A percentile compares a stretch with the other conserved stretches of the same genome.
Conservation (phyloP, 176 grass and related monocot species). For the Saccharum officinarum region DNA sequence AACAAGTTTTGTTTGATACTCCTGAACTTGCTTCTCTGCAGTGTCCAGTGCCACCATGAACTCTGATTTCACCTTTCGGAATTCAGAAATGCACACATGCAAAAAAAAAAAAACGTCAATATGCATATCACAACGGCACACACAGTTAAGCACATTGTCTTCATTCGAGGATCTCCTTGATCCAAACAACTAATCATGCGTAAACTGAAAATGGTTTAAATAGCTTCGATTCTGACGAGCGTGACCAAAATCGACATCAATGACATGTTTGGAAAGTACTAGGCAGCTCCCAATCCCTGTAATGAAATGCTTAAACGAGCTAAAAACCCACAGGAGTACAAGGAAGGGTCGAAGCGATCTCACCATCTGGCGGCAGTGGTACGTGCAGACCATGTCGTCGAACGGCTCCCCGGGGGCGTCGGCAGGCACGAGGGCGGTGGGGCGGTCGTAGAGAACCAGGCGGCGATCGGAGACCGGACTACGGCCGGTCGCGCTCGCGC, state of each 20-base stretch:
- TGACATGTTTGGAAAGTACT: not conserved
- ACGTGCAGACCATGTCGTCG: conserved; percentile 82
- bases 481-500: conserved; percentile 21
- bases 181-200: not conserved
- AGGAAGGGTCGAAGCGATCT: conserved; percentile 28
- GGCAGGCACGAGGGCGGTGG: conserved; percentile 33
- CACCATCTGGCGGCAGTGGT: conserved; percentile 99
- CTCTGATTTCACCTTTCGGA: conserved; percentile 83
- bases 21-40: conserved; percentile 69
- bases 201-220: not conserved
- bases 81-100: conserved; percentile 13
- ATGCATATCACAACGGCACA: conserved; percentile 12
- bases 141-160: not conserved
- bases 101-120: not conserved
- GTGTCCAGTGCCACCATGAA: conserved; percentile 71
- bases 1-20: conserved; percentile 62
- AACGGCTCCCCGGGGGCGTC: conserved; percentile 34
- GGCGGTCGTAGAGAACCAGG: conserved; percentile 65
- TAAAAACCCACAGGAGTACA: not conserved
- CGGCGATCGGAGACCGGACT: conserved; percentile 85
- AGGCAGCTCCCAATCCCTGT: not conserved
- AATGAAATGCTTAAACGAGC: not conserved
- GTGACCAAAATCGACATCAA: not conserved
- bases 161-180: conserved; percentile 16
- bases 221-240: not conserved